Conservation (phyloP, 2,329 filamentous ascomycete species). For the Trichoderma sp. region DNA sequence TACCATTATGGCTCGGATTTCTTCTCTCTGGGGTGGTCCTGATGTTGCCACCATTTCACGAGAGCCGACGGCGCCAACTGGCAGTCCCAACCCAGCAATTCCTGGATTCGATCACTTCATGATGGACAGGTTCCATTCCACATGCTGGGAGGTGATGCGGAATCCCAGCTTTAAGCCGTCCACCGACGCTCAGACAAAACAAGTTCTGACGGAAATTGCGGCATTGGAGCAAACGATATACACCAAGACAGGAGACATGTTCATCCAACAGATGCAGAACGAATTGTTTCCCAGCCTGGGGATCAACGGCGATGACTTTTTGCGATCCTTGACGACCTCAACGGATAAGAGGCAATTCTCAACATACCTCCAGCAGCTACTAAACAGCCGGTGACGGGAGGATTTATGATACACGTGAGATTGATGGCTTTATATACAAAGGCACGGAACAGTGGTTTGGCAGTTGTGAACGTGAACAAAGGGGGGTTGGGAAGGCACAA, state of each 20-base stretch:
- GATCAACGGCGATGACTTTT: slow-evolving; percentile 58
- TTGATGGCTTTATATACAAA: not conserved
- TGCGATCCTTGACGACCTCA: slow-evolving; percentile 56
- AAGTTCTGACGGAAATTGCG: slow-evolving; percentile 85
- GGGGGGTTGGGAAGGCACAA: not conserved
- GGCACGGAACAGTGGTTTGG: not conserved
- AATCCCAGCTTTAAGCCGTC: slow-evolving; percentile 76
- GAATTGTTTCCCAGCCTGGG: slow-evolving; percentile 64
- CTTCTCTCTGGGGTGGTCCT: slow-evolving; percentile 83
- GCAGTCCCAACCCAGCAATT: slow-evolving; percentile 57
- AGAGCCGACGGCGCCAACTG: slow-evolving; percentile 49
- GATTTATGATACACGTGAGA: not conserved
- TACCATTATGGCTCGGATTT: slow-evolving; percentile 78
- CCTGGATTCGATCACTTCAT: slow-evolving; percentile 92
- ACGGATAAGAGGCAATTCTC: slow-evolving; percentile 61
- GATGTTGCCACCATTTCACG: slow-evolving; percentile 61
- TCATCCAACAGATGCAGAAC: slow-evolving; percentile 65
- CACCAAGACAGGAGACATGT: slow-evolving; percentile 79
- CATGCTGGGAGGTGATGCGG: slow-evolving; percentile 85
- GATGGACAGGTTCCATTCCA: slow-evolving; percentile 80
- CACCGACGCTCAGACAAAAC: slow-evolving; percentile 79
- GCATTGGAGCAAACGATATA: slow-evolving; percentile 86
- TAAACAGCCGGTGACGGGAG: slow-evolving; percentile 44
- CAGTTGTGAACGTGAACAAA: not conserved
- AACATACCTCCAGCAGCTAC: slow-evolving; percentile 59